These are phyloP conservation scores for Stachybotrys echinatus DNA, from an alignment of 2,329 filamentous ascomycete species.

Conservation along the genomic window DNA sequence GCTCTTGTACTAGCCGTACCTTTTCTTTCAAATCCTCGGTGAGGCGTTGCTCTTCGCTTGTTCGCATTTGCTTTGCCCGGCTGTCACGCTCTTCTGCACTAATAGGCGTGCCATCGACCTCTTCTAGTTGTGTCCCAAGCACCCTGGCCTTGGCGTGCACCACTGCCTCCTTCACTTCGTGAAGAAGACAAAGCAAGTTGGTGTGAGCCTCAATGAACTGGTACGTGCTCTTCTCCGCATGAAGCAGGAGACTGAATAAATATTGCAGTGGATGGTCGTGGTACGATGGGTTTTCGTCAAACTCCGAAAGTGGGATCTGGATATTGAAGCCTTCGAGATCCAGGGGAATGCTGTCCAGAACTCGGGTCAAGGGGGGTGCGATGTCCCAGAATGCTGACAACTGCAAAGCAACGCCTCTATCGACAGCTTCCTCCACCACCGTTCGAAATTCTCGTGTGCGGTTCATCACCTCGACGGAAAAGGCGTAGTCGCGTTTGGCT, in stretches of 20 bases:
- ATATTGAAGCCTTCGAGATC: constrained; percentile 59
- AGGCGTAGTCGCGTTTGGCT: constrained; percentile 63
- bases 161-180: constrained; percentile 80
- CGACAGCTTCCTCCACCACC: constrained; percentile 79
- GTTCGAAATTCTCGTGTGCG: constrained; percentile 72
- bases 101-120: constrained; percentile 26
- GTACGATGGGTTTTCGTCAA: constrained; percentile 81
- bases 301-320: constrained; percentile 73
- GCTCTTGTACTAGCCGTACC: constrained; percentile 82
- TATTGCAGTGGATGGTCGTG: constrained; percentile 81
- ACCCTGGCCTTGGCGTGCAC: constrained; percentile 64
- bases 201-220: constrained; percentile 96
- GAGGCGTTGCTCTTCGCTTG: constrained; percentile 63
- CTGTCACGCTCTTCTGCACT: constrained; percentile 25
- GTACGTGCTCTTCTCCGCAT: constrained; percentile 88
- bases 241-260: constrained; percentile 75
- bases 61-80: constrained; percentile 51
- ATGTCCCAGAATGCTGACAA: constrained; percentile 97
- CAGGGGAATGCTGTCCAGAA: constrained; percentile 74
- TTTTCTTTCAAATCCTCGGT: constrained; percentile 91
- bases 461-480: constrained; percentile 65
- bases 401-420: constrained; percentile 83
- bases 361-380: constrained; percentile 70
- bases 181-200: constrained; percentile 82
- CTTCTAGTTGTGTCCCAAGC: constrained; percentile 58